Evolutionary conservation across 83 land plant genomes (phyloP).

Genomic region (Thuja plicata): DNA sequence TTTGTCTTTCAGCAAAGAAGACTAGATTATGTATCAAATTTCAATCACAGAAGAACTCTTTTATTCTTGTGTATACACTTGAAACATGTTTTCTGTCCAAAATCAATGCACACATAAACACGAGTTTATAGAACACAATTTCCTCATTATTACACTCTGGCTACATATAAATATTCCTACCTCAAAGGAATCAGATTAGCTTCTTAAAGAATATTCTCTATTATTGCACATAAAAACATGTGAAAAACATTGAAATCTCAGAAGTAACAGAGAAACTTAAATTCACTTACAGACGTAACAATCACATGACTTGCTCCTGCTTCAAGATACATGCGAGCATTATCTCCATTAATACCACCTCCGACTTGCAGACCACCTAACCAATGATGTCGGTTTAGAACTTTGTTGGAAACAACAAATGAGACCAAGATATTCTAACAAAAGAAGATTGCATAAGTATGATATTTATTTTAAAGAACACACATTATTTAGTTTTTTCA

Average conservation of each 20-base stretch:
- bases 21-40: background rate
- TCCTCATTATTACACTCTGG: background rate
- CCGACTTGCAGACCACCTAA: constrained; percentile 96
- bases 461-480: background rate
- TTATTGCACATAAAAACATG: background rate
- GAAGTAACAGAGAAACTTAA: background rate
- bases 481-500: background rate
- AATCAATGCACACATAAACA: background rate
- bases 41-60: background rate
- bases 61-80: too few species aligned
- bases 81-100: background rate
- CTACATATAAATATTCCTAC: background rate
- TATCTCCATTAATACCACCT: constrained; percentile 81
- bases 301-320: constrained; percentile 98
- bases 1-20: background rate
- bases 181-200: background rate
- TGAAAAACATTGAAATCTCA: background rate
- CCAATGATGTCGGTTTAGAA: background rate
- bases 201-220: background rate
- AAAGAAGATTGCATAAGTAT: background rate
- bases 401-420: background rate
- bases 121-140: background rate
- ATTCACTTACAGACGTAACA: constrained; percentile 84
- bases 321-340: constrained; percentile 69
- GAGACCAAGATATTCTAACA: background rate